Evolutionary conservation across 495 filamentous ascomycete species (phyloP).

Genomic region (Endocarpon pusillum): DNA sequence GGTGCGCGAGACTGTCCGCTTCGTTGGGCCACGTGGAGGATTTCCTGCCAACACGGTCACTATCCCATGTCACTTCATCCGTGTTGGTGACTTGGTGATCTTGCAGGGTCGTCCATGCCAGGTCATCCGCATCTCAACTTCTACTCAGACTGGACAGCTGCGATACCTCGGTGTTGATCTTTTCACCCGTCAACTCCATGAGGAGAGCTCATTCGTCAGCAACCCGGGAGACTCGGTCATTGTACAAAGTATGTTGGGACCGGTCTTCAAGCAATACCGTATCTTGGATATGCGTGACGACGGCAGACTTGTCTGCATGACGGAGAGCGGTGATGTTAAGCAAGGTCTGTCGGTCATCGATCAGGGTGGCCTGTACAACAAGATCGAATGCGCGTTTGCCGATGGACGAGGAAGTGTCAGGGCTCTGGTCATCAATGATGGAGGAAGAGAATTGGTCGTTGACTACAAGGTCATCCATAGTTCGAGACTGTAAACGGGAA

Average conservation of each 20-base stretch:
- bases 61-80: constrained; percentile 98
- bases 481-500: constrained; percentile 39
- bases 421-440: constrained; percentile 88
- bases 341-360: constrained; percentile 83
- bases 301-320: constrained; percentile 64
- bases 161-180: constrained; percentile 98
- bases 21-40: constrained; percentile 32
- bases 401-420: constrained; percentile 86
- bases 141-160: constrained; percentile 94
- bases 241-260: constrained; percentile 98
- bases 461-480: constrained; percentile 97
- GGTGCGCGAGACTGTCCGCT: constrained; percentile 32
- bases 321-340: constrained; percentile 90
- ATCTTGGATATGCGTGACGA: constrained; percentile 93
- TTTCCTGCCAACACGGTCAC: constrained; percentile 69
- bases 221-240: constrained; percentile 92
- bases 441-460: constrained; percentile 85
- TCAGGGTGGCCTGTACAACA: constrained; percentile 72
- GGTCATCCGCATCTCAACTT: constrained; percentile 98
- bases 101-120: constrained; percentile 98
- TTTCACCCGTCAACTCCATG: constrained; percentile 98
- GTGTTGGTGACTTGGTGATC: constrained; percentile 95
- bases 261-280: constrained; percentile 99
- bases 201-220: constrained; percentile 95
- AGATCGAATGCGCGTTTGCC: constrained; percentile 72